phyloP scores from a whole-genome alignment of 257 asterid genomes.

The Phtheirospermum japonicum region DNA sequence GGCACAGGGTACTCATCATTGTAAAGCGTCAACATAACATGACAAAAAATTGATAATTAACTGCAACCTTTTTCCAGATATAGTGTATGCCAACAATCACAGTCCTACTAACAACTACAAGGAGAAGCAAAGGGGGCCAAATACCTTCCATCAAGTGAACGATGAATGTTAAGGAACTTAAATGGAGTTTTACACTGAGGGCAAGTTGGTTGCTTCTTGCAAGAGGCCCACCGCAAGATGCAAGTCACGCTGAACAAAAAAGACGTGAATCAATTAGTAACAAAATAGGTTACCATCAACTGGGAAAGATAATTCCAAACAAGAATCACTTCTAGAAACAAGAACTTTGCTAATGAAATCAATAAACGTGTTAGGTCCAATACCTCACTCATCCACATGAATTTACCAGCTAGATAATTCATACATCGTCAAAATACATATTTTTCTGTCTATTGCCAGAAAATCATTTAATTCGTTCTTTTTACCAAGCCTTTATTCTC shows the following conservation, averaged over 20 bases:
- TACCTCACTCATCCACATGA: slow-evolving; percentile 2
- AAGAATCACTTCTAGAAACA: slow-evolving; percentile 14
- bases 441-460: too few species aligned
- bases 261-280: slow-evolving; percentile 16
- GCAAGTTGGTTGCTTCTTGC: slow-evolving; percentile 74
- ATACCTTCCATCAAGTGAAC: slow-evolving; percentile 95
- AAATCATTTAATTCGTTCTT: too few species aligned
- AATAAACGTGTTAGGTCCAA: not conserved
- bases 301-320: slow-evolving; percentile 16
- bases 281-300: not conserved
- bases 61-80: not conserved
- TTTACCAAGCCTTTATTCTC: too few species aligned
- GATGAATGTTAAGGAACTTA: slow-evolving; percentile 70
- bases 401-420: not conserved
- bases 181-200: slow-evolving; percentile 90
- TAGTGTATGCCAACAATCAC: slow-evolving; percentile 6
- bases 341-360: slow-evolving; percentile 5
- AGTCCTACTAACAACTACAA: slow-evolving; percentile 6
- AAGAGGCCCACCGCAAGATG: slow-evolving; percentile 88
- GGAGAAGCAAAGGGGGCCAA: slow-evolving; percentile 11
- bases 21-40: slow-evolving; percentile 4
- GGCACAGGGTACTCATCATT: too few species aligned
- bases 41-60: not conserved
- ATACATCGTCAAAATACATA: too few species aligned
- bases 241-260: slow-evolving; percentile 65